phyloP scores from a whole-genome alignment of 2,329 filamentous ascomycete genomes.

The Pestalotiopsis sp. region DNA sequence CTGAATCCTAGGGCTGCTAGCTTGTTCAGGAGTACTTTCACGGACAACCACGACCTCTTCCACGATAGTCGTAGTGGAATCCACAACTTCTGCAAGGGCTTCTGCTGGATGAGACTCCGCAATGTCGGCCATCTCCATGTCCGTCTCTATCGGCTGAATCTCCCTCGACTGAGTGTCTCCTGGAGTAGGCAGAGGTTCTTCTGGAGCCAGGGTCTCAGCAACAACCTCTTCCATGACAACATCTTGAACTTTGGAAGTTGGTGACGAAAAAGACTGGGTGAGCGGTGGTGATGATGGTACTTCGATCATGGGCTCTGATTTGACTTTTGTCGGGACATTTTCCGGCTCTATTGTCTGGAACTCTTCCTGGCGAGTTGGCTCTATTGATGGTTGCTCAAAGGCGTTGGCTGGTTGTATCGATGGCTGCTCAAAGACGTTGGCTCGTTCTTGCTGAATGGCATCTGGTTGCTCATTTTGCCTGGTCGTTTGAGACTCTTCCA shows the following conservation, averaged over 20 bases:
- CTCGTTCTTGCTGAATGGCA: not conserved
- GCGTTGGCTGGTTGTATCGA: not conserved
- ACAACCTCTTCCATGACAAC: constrained; percentile 15
- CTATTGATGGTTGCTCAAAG: not conserved
- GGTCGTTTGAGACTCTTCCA: not conserved
- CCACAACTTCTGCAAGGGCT: not conserved
- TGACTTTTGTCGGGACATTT: not conserved
- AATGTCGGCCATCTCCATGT: not conserved
- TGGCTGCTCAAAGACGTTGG: constrained; percentile 14
- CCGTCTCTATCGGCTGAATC: not conserved
- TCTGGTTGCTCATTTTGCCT: not conserved
- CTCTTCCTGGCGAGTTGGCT: not conserved
- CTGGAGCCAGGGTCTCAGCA: constrained; percentile 6
- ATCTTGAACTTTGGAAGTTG: constrained; percentile 13
- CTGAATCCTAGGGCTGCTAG: not conserved
- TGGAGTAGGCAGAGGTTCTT: constrained; percentile 11
- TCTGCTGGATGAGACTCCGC: not conserved
- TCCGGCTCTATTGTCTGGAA: not conserved
- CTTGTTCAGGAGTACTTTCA: not conserved
- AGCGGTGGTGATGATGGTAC: constrained; percentile 25
- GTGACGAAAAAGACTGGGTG: constrained; percentile 25
- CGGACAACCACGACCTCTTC: not conserved
- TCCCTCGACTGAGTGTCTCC: constrained; percentile 1
- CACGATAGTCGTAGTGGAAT: not conserved
- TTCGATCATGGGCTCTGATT: not conserved